These are phyloP conservation scores for Suillus variegatus DNA, from an alignment of 768 basidiomycete genomes.

Conservation along the genomic window DNA sequence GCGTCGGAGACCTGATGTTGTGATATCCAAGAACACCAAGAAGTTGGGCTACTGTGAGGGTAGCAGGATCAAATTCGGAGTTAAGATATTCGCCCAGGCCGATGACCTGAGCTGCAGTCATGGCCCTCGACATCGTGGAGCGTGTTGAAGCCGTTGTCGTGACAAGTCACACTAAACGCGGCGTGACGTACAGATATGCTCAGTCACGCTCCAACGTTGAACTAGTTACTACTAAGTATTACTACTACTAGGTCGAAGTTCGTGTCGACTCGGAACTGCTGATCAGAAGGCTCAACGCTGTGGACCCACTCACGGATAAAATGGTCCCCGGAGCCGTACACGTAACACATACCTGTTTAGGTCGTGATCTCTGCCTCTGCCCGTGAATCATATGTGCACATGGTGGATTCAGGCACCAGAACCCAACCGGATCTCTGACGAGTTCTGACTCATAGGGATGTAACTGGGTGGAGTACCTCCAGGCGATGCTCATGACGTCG, in stretches of 20 bases:
- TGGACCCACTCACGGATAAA: no score
- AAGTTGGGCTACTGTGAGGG: conserved; percentile 80
- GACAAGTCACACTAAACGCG: conserved; percentile 8
- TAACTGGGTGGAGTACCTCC: background rate
- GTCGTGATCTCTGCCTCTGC: no score
- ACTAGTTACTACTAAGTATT: no score
- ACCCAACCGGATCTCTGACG: background rate
- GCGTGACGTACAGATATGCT: conserved; percentile 23
- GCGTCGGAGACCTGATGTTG: conserved; percentile 70
- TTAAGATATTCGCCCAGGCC: conserved; percentile 76
- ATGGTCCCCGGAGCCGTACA: no score
- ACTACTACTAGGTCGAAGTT: no score
- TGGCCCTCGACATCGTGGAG: conserved; percentile 61
- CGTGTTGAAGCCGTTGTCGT: background rate
- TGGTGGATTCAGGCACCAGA: background rate
- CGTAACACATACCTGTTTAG: no score
- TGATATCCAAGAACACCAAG: conserved; percentile 78
- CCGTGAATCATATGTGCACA: no score
- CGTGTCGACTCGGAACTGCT: no score
- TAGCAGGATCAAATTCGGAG: conserved; percentile 70
- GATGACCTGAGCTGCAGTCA: conserved; percentile 80
- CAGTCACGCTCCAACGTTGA: background rate
- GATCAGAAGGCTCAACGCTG: no score
- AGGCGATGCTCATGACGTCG: background rate
- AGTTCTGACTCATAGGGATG: background rate